These are phyloP conservation scores for Yarrowia sp. DNA, from an alignment of 805 yeast species.

Conservation along the genomic window DNA sequence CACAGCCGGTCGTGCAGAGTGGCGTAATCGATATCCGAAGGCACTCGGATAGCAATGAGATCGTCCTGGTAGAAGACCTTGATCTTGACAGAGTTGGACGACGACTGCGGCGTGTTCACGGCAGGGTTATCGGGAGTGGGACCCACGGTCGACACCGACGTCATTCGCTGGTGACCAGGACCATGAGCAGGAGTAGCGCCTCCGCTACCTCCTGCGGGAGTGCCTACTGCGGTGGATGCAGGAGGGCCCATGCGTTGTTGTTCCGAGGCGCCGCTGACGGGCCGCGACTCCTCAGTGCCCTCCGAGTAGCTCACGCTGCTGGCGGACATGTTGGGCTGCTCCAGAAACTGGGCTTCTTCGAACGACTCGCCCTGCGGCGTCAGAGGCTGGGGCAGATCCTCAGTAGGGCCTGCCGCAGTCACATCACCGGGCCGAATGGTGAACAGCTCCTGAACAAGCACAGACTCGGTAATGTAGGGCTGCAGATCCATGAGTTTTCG, in stretches of 20 bases:
- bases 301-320: constrained; percentile 4
- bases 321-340: constrained; percentile 3
- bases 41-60: constrained; percentile 52
- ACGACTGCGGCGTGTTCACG: constrained; percentile 40
- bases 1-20: constrained; percentile 48
- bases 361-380: constrained; percentile 11
- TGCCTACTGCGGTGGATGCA: constrained; percentile 19
- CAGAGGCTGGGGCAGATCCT: constrained; percentile 50
- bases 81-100: constrained; percentile 47
- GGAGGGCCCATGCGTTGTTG: constrained; percentile 16
- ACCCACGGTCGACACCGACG: constrained; percentile 31
- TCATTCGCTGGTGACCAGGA: constrained; percentile 18
- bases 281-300: constrained; percentile 6
- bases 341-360: constrained; percentile 7
- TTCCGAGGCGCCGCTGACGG: constrained; percentile 25
- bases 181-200: not conserved
- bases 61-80: constrained; percentile 52
- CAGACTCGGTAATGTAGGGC: constrained; percentile 71
- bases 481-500: constrained; percentile 74
- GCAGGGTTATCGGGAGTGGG: constrained; percentile 33
- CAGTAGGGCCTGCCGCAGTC: constrained; percentile 52
- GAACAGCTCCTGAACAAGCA: constrained; percentile 73
- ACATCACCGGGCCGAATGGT: constrained; percentile 69
- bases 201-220: no score
- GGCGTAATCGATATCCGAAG: constrained; percentile 47